Conservation (phyloP, 2,329 filamentous ascomycete genomes). For the Fusarium sp. region DNA sequence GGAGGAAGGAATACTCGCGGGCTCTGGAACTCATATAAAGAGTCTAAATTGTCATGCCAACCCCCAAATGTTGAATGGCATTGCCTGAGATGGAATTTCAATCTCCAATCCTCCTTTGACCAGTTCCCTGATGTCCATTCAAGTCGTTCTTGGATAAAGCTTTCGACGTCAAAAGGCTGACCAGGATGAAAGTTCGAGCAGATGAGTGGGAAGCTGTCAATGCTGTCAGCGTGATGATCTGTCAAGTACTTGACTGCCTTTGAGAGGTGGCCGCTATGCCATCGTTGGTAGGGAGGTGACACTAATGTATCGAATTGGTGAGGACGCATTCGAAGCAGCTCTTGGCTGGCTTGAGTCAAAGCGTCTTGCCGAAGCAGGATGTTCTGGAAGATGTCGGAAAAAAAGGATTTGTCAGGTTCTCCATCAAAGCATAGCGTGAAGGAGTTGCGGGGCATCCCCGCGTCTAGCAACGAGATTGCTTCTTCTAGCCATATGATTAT, state of each 20-base stretch:
- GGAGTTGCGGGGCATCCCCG: not conserved
- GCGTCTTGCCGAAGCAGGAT: not conserved
- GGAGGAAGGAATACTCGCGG: too few species aligned
- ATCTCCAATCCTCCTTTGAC: not conserved
- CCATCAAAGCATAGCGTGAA: slow-evolving; percentile 3
- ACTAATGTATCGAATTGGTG: not conserved
- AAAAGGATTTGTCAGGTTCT: not conserved
- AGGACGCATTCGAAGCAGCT: not conserved
- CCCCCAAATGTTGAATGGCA: not conserved
- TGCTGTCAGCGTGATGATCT: not conserved
- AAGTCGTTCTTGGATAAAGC: not conserved
- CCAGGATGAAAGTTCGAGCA: not conserved
- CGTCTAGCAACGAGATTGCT: not conserved
- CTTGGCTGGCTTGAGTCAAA: not conserved
- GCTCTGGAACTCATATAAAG: not conserved
- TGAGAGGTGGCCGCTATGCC: not conserved
- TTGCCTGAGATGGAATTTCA: not conserved
- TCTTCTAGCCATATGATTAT: not conserved
- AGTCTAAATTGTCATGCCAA: not conserved
- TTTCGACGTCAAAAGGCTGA: not conserved
- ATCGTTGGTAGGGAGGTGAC: not conserved
- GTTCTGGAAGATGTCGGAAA: not conserved
- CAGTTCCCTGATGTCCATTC: not conserved
- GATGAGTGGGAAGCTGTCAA: not conserved
- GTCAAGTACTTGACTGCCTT: not conserved